Evolutionary conservation across 2,329 filamentous ascomycete species (phyloP).

Genomic region (Plenodomus biglobosus): DNA sequence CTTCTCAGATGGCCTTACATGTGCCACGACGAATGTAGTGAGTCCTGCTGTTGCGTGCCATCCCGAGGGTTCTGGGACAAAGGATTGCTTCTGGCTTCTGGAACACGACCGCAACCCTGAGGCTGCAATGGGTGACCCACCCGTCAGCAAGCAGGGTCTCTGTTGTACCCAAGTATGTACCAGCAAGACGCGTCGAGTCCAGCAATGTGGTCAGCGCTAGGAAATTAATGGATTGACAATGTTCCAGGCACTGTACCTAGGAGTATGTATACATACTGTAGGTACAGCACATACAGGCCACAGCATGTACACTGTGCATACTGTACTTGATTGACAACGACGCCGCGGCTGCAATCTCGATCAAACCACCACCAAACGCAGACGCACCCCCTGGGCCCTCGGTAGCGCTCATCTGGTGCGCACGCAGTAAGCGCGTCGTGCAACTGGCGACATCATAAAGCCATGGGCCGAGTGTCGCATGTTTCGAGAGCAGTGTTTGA

Average conservation of each 20-base stretch:
- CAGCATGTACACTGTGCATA: too few species aligned
- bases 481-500: constrained; percentile 1
- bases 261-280: too few species aligned
- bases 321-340: too few species aligned
- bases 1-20: constrained; percentile 8
- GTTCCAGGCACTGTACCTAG: too few species aligned
- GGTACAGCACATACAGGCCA: too few species aligned
- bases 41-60: constrained; percentile 11
- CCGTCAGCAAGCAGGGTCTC: neutral
- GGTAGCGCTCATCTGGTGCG: constrained; percentile 1
- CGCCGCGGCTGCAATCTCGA: constrained; percentile 3
- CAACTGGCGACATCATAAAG: constrained; percentile 1
- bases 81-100: constrained; percentile 11
- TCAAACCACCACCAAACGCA: constrained; percentile 1
- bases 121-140: neutral
- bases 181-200: neutral
- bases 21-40: neutral
- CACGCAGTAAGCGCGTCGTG: constrained; percentile 7
- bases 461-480: constrained; percentile 1
- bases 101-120: constrained; percentile 1
- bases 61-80: constrained; percentile 1
- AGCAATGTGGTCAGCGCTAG: neutral
- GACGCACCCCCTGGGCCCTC: too few species aligned
- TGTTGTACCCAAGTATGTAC: neutral
- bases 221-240: too few species aligned